These are phyloP conservation scores for Seminavis robusta DNA, from an alignment of 108 stramenopile genomes.

Conservation along the genomic window DNA sequence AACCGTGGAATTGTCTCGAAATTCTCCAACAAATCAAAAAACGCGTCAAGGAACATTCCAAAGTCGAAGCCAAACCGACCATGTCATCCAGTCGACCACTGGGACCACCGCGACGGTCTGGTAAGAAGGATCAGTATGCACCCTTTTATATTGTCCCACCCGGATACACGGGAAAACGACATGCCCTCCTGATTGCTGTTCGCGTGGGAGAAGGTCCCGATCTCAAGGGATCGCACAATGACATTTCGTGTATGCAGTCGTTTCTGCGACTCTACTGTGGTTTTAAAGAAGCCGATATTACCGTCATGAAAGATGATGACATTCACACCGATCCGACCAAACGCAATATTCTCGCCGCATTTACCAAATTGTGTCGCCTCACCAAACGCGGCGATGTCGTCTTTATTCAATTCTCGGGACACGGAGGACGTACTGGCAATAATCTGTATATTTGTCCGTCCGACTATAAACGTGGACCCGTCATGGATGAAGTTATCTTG, in stretches of 20 bases:
- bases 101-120: no score
- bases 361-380: constrained; percentile 68
- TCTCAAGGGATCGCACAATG: constrained; percentile 86
- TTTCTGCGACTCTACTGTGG: constrained; percentile 78
- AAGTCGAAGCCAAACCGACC: no score
- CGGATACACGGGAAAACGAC: constrained; percentile 35
- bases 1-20: no score
- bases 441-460: no score
- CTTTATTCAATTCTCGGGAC: constrained; percentile 80
- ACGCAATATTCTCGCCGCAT: constrained; percentile 76
- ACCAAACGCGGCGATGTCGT: constrained; percentile 79
- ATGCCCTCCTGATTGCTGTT: constrained; percentile 85
- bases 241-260: constrained; percentile 78
- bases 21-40: no score
- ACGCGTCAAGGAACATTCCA: no score
- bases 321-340: constrained; percentile 57
- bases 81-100: no score
- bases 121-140: no score
- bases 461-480: no score
- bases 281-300: constrained; percentile 66
- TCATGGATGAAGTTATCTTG: no score
- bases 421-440: constrained; percentile 73
- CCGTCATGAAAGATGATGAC: constrained; percentile 90
- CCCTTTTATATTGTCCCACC: constrained; percentile 36
- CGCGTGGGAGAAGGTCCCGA: constrained; percentile 86